Evolutionary conservation across 345 rosid genomes (phyloP).

Genomic region (Cochlearia excelsa): DNA sequence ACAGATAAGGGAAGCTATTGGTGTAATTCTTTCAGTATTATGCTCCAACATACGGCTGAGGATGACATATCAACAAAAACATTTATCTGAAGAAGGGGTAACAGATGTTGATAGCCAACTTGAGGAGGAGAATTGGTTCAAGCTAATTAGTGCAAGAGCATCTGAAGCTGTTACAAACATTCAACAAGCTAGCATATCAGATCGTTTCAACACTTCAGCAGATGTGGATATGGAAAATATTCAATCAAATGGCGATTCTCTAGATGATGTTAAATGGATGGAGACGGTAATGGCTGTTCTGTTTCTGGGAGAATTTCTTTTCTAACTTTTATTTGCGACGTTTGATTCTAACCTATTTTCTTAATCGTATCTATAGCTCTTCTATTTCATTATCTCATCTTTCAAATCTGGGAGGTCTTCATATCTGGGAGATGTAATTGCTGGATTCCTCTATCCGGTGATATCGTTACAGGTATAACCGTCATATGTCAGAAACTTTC

Average conservation of each 20-base stretch:
- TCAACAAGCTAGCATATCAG: conserved; percentile 66
- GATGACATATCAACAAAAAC: conserved; percentile 42
- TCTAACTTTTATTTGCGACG: conserved; percentile 9
- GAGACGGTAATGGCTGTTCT: conserved; percentile 66
- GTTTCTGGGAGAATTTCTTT: conserved; percentile 1
- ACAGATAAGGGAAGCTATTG: conserved; percentile 95
- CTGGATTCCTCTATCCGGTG: conserved; percentile 75
- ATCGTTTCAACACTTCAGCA: conserved; percentile 46
- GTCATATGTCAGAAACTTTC: conserved; percentile 4
- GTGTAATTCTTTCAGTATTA: conserved; percentile 76
- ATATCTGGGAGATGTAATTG: conserved; percentile 73
- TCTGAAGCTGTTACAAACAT: conserved; percentile 66
- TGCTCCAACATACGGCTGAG: conserved; percentile 85
- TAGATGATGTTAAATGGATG: conserved; percentile 95
- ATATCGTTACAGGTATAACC: conserved; percentile 81
- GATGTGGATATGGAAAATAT: conserved; percentile 47
- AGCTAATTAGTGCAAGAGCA: conserved; percentile 58
- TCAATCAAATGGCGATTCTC: conserved; percentile 51
- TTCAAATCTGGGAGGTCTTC: conserved; percentile 96
- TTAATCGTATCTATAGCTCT: conserved; percentile 48
- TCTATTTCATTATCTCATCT: conserved; percentile 80
- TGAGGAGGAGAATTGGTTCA: conserved; percentile 64
- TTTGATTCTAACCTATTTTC: conserved; percentile 15
- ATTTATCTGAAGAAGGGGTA: conserved; percentile 46
- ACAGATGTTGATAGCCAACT: conserved; percentile 40